Base-by-base conservation (phyloP, 495 filamentous ascomycete genomes). In the Hypoxylon fragiforme region DNA sequence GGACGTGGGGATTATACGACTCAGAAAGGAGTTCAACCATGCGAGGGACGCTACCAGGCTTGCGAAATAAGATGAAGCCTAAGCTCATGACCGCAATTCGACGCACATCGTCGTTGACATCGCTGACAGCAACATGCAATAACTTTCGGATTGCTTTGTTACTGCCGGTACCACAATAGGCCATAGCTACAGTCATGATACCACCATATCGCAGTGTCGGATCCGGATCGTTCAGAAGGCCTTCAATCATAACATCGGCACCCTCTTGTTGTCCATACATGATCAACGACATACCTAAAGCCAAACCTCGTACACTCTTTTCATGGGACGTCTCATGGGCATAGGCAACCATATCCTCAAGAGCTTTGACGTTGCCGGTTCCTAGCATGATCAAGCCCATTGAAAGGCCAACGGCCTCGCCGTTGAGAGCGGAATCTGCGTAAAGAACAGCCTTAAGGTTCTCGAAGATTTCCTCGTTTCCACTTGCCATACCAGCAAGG, bases 21-120 rank as follows among this genome's bases (percentile, higher is more conserved):
- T 99, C 95, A 4, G 92, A 90, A 12, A 99, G 83, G 18, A 99
- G 80, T 74, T 99, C 95, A n/a, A 99, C 95, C 89, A 99, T 97
- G 44, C 95, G 88, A 18, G 95, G 95, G 16, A 99, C 95, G 61
- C 91, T 95, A 62, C 89, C 89, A 31, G 95, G 91, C 75, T 97
- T 99, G 51, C 95, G 81, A 85, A 99, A 99, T 36, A 99, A 81
- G 62, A 99, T 96, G 74, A 99, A 99, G 30, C 95, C 95, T 59
- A 99, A 82, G 72, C 89, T 92, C 88, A 99, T 91, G 42, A 99
- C 95, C n/a, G 95, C 94, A 46, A 94, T 86, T 51, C 95, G 82
- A 53, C 95, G 88, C 21, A 99, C 95, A 72, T 99, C 95, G 64
- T 99, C 95, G 60, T 90, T 97, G 39, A 97, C 95, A 75, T 99